phyloP scores from a whole-genome alignment of 2,329 filamentous ascomycete species.

The Trichoderma sp. region DNA sequence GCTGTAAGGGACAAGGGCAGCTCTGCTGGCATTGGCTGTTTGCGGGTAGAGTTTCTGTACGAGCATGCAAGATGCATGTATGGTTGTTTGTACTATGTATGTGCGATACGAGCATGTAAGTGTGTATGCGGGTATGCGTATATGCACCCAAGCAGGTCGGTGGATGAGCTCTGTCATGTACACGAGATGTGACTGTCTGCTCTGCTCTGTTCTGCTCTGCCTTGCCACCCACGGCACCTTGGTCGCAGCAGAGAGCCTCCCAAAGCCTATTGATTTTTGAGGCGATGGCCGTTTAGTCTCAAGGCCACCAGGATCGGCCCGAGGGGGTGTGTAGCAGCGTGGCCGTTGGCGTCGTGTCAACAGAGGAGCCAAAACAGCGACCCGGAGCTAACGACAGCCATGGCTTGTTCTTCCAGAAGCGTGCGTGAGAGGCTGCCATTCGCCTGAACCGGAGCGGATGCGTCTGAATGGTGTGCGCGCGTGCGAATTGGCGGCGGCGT shows the following conservation, averaged over 20 bases:
- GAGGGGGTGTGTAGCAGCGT: constrained; percentile 8
- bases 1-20: constrained; percentile 14
- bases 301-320: constrained; percentile 14
- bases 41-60: constrained; percentile 8
- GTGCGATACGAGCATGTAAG: neutral
- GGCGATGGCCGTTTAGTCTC: neutral
- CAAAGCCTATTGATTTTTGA: neutral
- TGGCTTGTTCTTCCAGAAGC: constrained; percentile 9
- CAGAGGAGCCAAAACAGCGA: neutral
- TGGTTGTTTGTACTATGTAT: constrained; percentile 7
- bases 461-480: neutral
- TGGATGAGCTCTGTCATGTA: neutral
- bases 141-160: neutral
- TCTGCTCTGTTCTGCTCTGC: neutral
- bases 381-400: neutral
- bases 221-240: neutral
- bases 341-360: constrained; percentile 9
- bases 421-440: neutral
- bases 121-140: constrained; percentile 14
- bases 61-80: constrained; percentile 14
- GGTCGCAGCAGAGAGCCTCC: neutral
- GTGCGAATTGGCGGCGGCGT: neutral
- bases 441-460: constrained; percentile 1
- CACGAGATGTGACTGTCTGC: constrained; percentile 1
- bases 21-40: constrained; percentile 1